phyloP scores from a whole-genome alignment of 257 asterid species.

The Apocynum venetum region DNA sequence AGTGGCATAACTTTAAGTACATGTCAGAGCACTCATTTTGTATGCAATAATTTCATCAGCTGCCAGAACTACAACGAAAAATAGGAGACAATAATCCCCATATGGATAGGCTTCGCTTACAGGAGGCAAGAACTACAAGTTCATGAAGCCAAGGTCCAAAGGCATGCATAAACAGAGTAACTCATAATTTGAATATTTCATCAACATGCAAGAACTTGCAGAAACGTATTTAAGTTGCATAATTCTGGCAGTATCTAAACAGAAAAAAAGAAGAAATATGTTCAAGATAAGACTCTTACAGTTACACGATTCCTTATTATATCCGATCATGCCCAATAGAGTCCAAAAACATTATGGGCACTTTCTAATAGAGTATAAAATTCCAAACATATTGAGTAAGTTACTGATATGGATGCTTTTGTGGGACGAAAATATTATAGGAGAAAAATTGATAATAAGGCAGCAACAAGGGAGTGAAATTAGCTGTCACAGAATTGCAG shows the following conservation, averaged over 20 bases:
- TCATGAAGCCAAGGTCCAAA: slow-evolving; percentile 2
- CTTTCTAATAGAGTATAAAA: background rate
- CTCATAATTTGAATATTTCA: background rate
- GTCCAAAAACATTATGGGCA: background rate
- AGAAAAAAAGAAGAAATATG: background rate
- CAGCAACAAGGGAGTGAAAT: no score
- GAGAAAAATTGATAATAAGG: no score
- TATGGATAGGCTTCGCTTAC: background rate
- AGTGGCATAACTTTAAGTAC: background rate
- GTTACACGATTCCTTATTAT: no score
- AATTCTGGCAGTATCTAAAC: background rate
- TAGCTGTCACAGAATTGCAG: no score
- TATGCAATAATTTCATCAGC: background rate
- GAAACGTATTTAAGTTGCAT: background rate
- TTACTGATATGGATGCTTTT: no score
- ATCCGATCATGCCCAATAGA: background rate
- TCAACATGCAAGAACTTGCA: background rate
- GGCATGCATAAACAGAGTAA: background rate
- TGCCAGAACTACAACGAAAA: background rate
- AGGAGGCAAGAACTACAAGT: background rate
- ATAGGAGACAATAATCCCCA: background rate
- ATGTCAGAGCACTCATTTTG: background rate
- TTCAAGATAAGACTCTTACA: background rate
- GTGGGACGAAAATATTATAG: no score
- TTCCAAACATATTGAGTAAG: no score